Evolutionary conservation across 495 filamentous ascomycete species (phyloP).

Genomic region (Parathielavia hyrcaniae): DNA sequence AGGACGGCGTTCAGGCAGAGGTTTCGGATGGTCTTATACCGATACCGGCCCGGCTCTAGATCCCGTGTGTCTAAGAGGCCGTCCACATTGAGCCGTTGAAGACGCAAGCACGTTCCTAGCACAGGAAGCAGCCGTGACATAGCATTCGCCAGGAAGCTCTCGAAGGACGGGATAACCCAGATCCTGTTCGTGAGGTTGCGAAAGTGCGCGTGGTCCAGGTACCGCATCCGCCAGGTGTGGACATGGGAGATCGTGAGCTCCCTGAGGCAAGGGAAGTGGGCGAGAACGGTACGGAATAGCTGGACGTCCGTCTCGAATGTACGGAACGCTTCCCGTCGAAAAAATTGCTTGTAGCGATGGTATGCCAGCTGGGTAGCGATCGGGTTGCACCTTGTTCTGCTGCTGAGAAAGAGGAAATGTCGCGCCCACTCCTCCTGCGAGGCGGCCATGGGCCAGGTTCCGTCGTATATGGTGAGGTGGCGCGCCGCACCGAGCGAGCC

Average conservation of each 20-base stretch:
- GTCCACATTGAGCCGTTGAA: conserved; percentile 2
- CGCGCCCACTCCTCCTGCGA: not conserved
- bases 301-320: not conserved
- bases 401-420: conserved; percentile 1
- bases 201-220: not conserved
- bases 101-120: not conserved
- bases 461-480: conserved; percentile 1
- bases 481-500: not conserved
- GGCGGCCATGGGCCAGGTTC: conserved; percentile 1
- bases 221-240: not conserved
- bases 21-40: not conserved
- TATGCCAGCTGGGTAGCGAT: not conserved
- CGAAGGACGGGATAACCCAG: conserved; percentile 1
- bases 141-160: not conserved
- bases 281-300: conserved; percentile 1
- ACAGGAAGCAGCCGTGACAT: conserved; percentile 7
- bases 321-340: conserved; percentile 1
- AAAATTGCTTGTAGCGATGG: not conserved
- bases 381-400: not conserved
- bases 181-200: conserved; percentile 1
- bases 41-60: not conserved
- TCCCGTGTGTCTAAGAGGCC: conserved; percentile 3
- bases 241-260: conserved; percentile 1
- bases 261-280: conserved; percentile 3
- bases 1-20: conserved; percentile 4